Base-by-base conservation (phyloP, 805 yeast species). In the Starmerella powellii region DNA sequence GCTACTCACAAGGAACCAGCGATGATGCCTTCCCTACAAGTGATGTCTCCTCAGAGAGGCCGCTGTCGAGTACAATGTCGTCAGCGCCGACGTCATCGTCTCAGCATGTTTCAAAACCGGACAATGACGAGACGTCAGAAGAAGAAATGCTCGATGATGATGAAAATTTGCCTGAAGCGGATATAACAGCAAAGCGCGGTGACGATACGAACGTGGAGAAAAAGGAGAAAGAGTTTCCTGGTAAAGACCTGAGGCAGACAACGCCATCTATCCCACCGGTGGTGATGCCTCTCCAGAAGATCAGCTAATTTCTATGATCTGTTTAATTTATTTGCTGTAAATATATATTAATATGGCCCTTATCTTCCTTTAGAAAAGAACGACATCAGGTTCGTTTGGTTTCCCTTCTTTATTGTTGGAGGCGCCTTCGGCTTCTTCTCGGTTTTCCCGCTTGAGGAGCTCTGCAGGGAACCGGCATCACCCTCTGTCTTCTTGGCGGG, bases 331-430 rank as follows among this genome's bases (percentile, higher is more conserved):
- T 34, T 34, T 34, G 30, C 6, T 12, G 23, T 21, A 18, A 37
- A 15, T 37, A 8, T n/a, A n/a, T n/a, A n/a, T n/a, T n/a, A n/a
- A n/a, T n/a, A n/a, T 6, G 26, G 26, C 10, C 26, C 10, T 23
- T 10, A 23, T 10, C 10, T 23, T 6, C 26, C 26, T 23, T 33
- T 33, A 10, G 37, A 33, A n/a, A 40, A 36, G 31, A 34, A 36
- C 4, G 38, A 34, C 44, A 39, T 39, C 34, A 39, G 23, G 13
- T 36, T 27, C 15, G 36, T 40, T 26, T 40, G 38, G 13, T 40
- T 40, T 24, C 29, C 29, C 18, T 21, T 20, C 11, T 27, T n/a
- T 13, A 33, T 34, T 15, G 34, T 40, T 5, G 38, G 44, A 4
- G 38, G 38, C 4, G 38, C 31, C n/a, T 31, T 40, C 11, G 34